Conservation (phyloP, 768 basidiomycete genomes). For the Boletus vinaceobasis region DNA sequence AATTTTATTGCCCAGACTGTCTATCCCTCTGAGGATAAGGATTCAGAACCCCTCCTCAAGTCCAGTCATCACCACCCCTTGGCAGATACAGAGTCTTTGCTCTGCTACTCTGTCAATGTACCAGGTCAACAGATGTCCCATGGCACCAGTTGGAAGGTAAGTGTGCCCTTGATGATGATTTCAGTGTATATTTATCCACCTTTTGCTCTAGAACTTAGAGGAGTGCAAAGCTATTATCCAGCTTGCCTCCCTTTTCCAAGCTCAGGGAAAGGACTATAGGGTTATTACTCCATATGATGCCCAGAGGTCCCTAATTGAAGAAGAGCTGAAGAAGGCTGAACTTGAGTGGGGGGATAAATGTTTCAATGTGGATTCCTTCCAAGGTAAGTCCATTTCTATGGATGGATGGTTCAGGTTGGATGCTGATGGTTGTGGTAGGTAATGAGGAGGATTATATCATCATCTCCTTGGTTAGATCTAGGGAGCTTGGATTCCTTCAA, state of each 20-base stretch:
- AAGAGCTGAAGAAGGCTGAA: constrained; percentile 43
- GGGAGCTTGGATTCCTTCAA: constrained; percentile 62
- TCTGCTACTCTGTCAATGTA: constrained; percentile 70
- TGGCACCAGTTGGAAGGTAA: constrained; percentile 40
- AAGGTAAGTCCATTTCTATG: constrained; percentile 47
- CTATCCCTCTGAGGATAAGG: constrained; percentile 48
- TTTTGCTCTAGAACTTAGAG: constrained; percentile 47
- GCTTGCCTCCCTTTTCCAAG: constrained; percentile 56
- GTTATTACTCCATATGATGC: constrained; percentile 84
- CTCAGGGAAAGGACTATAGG: constrained; percentile 45
- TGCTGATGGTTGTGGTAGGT: constrained; percentile 40
- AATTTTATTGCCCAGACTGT: constrained; percentile 64
- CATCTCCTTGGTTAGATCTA: constrained; percentile 65
- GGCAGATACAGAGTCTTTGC: constrained; percentile 32
- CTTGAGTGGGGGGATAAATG: constrained; percentile 65
- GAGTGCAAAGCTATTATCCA: constrained; percentile 57
- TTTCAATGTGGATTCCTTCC: constrained; percentile 78
- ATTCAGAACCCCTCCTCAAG: constrained; percentile 35
- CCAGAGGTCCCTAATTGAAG: constrained; percentile 61
- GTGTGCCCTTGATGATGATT: constrained; percentile 3
- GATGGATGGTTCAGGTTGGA: not conserved
- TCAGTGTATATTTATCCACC: not conserved
- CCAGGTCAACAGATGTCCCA: constrained; percentile 34
- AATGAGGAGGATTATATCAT: constrained; percentile 81
- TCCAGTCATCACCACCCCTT: constrained; percentile 53